A percentile compares a stretch with the other conserved stretches of the same genome.
phyloP scores from a whole-genome alignment of 164 flowering plant species.

The Cinnamomum micranthum region DNA sequence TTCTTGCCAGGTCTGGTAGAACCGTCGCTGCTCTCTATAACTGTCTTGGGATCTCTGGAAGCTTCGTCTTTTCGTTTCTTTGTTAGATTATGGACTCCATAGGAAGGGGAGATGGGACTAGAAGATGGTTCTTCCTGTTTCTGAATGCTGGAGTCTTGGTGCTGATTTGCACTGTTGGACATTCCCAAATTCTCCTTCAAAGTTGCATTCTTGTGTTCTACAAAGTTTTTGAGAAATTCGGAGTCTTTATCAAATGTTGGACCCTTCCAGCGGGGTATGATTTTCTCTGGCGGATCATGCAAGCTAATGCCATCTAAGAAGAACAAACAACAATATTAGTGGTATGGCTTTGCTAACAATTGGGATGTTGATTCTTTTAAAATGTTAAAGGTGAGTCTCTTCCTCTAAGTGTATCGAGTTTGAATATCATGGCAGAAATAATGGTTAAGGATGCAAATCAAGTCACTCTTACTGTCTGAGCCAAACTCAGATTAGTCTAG shows the following conservation, averaged over 20 bases:
- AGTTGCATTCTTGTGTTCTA: constrained; percentile 33
- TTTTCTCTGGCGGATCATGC: constrained; percentile 83
- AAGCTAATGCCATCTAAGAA: constrained; percentile 86
- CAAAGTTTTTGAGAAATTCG: constrained; percentile 42
- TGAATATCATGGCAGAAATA: too few species aligned
- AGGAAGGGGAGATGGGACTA: constrained; percentile 17
- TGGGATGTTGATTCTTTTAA: too few species aligned
- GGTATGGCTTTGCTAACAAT: background rate
- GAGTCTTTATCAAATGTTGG: constrained; percentile 58
- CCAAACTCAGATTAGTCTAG: too few species aligned
- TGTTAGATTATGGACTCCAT: constrained; percentile 13
- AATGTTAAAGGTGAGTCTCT: too few species aligned
- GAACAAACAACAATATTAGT: background rate
- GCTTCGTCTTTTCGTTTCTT: constrained; percentile 16
- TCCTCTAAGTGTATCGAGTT: too few species aligned
- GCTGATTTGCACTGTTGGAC: constrained; percentile 19
- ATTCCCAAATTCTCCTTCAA: constrained; percentile 21
- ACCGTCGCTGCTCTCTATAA: constrained; percentile 85
- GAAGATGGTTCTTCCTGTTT: constrained; percentile 20
- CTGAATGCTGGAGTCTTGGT: constrained; percentile 17
- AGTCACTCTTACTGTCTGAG: too few species aligned
- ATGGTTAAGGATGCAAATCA: too few species aligned
- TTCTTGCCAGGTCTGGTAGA: constrained; percentile 69
- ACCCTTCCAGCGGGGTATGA: constrained; percentile 87
- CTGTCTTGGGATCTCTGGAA: constrained; percentile 44